Evolutionary conservation across 2,329 filamentous ascomycete genomes (phyloP).

Genomic region (Sarocladiaceae sp.): DNA sequence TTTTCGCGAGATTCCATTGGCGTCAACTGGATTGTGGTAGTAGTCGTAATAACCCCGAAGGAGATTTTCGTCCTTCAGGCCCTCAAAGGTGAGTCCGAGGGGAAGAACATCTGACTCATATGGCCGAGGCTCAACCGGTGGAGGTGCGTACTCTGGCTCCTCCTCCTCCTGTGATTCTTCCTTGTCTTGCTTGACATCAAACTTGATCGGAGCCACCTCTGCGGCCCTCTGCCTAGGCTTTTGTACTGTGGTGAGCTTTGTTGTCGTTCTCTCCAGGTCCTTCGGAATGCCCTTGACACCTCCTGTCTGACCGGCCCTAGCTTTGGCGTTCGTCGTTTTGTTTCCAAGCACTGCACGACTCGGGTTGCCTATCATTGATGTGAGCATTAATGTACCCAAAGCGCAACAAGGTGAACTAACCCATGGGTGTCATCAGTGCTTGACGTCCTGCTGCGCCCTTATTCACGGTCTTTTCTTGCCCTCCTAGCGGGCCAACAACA

Average conservation of each 20-base stretch:
- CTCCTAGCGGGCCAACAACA: slow-evolving; percentile 56
- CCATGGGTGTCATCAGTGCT: slow-evolving; percentile 74
- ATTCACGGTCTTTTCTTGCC: slow-evolving; percentile 38
- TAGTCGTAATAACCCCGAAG: slow-evolving; percentile 58
- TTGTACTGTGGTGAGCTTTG: slow-evolving; percentile 55
- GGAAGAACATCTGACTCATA: slow-evolving; percentile 69
- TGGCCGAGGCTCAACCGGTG: slow-evolving; percentile 55
- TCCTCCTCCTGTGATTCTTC: slow-evolving; percentile 49
- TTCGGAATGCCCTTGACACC: slow-evolving; percentile 56
- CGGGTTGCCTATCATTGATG: slow-evolving; percentile 32
- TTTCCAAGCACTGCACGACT: slow-evolving; percentile 79
- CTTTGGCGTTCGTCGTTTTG: slow-evolving; percentile 96
- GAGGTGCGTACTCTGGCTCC: slow-evolving; percentile 88
- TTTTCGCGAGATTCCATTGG: slow-evolving; percentile 59
- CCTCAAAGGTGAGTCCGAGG: slow-evolving; percentile 51
- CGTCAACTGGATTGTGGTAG: slow-evolving; percentile 60
- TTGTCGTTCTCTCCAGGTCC: slow-evolving; percentile 59
- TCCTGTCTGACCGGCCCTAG: slow-evolving; percentile 61
- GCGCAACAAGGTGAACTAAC: slow-evolving; percentile 42
- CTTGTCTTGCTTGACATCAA: slow-evolving; percentile 57
- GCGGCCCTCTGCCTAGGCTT: slow-evolving; percentile 39
- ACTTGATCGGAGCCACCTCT: slow-evolving; percentile 51
- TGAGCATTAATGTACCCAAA: not conserved
- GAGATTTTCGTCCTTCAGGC: slow-evolving; percentile 53
- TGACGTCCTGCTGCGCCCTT: slow-evolving; percentile 43